Conservation (phyloP, 2,329 filamentous ascomycete species). For the Colletotrichum siamense region DNA sequence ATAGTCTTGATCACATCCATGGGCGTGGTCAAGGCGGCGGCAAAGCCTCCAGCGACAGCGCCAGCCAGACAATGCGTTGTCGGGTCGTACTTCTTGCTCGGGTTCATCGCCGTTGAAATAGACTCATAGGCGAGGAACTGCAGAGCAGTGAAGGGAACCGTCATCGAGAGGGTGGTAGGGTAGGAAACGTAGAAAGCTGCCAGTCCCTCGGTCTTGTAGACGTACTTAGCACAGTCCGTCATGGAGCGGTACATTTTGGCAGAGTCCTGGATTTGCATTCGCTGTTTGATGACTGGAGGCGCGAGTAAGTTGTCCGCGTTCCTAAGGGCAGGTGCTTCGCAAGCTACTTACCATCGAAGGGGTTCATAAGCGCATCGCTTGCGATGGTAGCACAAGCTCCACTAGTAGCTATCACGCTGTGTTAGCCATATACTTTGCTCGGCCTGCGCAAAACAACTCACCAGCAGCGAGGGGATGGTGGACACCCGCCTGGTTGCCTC, state of each 20-base stretch:
- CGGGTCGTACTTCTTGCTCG: slow-evolving; percentile 84
- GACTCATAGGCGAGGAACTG: slow-evolving; percentile 99
- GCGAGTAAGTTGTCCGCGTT: not conserved
- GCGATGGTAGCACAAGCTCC: slow-evolving; percentile 95
- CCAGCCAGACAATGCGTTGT: slow-evolving; percentile 93
- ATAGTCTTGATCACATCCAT: slow-evolving; percentile 99
- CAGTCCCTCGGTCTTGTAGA: slow-evolving; percentile 87
- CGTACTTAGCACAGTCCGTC: slow-evolving; percentile 82
- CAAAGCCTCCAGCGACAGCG: slow-evolving; percentile 90
- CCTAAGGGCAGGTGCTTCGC: not conserved
- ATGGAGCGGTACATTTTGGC: slow-evolving; percentile 84
- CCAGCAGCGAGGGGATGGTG: slow-evolving; percentile 95
- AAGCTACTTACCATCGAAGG: slow-evolving; percentile 80
- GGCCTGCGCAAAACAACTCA: slow-evolving; percentile 45
- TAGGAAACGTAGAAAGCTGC: slow-evolving; percentile 98
- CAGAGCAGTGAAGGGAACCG: slow-evolving; percentile 94
- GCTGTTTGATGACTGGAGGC: slow-evolving; percentile 89
- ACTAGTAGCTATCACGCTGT: slow-evolving; percentile 72
- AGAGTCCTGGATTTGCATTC: slow-evolving; percentile 98
- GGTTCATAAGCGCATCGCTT: slow-evolving; percentile 98
- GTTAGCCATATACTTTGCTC: not conserved
- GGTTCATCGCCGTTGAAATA: slow-evolving; percentile 92
- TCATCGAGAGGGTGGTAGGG: slow-evolving; percentile 97
- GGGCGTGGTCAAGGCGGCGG: slow-evolving; percentile 91
- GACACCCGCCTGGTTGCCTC: slow-evolving; percentile 84